phyloP scores from a whole-genome alignment of 495 filamentous ascomycete genomes.

The Aspergillus panamensis region DNA sequence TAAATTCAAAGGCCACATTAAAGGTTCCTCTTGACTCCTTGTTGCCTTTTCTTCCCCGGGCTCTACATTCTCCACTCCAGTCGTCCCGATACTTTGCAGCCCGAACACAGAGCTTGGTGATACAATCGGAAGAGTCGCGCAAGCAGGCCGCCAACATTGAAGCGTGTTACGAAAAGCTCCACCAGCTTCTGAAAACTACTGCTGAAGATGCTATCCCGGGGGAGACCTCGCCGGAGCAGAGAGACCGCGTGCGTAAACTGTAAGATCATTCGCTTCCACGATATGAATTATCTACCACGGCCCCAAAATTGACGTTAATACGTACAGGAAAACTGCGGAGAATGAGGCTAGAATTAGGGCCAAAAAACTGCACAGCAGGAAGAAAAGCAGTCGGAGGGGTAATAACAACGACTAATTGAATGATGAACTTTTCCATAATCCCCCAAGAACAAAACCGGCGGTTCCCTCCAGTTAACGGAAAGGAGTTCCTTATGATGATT shows the following conservation, averaged over 20 bases:
- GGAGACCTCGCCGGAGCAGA: slow-evolving; percentile 59
- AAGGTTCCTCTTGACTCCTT: slow-evolving; percentile 58
- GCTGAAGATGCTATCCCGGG: slow-evolving; percentile 57
- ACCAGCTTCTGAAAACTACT: slow-evolving; percentile 52
- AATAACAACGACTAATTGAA: slow-evolving; percentile 40
- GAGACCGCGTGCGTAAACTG: slow-evolving; percentile 58
- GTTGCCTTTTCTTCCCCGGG: slow-evolving; percentile 58
- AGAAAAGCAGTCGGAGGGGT: slow-evolving; percentile 69
- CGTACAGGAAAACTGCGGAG: slow-evolving; percentile 64
- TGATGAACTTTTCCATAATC: slow-evolving; percentile 23
- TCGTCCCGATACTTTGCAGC: slow-evolving; percentile 66
- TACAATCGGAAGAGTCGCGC: slow-evolving; percentile 64
- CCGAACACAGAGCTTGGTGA: slow-evolving; percentile 58
- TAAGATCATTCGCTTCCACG: slow-evolving; percentile 37
- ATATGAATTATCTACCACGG: not conserved
- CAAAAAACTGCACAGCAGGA: slow-evolving; percentile 76
- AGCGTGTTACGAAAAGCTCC: slow-evolving; percentile 60
- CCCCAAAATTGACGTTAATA: not conserved
- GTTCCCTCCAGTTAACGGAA: slow-evolving; percentile 4
- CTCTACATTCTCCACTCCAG: slow-evolving; percentile 62
- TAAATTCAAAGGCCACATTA: slow-evolving; percentile 87
- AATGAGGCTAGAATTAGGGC: slow-evolving; percentile 64
- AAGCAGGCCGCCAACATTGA: slow-evolving; percentile 64
- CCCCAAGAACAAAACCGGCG: slow-evolving; percentile 16
- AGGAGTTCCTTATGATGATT: slow-evolving; percentile 2